Evolutionary conservation across 31 red algal genomes (phyloP).

Genomic region (Pterothamnion heteromorphum): DNA sequence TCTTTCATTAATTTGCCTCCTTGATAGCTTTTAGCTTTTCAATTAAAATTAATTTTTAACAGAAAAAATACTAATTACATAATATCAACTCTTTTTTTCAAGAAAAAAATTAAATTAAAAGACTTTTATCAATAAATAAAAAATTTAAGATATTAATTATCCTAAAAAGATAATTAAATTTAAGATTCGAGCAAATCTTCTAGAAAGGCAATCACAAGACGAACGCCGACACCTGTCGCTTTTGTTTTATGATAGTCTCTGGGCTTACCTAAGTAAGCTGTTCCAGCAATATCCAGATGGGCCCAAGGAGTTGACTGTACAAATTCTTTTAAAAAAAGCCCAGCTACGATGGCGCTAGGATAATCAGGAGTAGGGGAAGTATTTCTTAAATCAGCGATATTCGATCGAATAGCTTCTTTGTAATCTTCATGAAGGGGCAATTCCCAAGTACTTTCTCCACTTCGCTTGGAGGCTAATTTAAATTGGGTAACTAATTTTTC

Average conservation of each 20-base stretch:
- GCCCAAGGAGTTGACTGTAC: constrained; percentile 81
- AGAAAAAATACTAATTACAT: too few relatives aligned
- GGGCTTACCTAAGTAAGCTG: constrained; percentile 75
- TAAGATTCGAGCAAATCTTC: too few relatives aligned
- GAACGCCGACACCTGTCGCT: constrained; percentile 74
- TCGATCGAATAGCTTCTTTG: constrained; percentile 66
- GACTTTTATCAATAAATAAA: too few relatives aligned
- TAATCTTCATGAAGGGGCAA: constrained; percentile 81
- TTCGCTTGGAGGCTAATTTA: constrained; percentile 28
- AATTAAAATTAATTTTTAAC: too few relatives aligned
- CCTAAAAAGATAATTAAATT: too few relatives aligned
- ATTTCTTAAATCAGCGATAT: constrained; percentile 87
- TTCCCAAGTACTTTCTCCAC: constrained; percentile 60
- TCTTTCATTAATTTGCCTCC: too few relatives aligned
- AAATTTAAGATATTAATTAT: too few relatives aligned
- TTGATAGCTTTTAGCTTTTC: too few relatives aligned
- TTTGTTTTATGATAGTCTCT: background rate
- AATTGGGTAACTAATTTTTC: constrained; percentile 60
- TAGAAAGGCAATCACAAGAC: too few relatives aligned
- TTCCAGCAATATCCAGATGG: constrained; percentile 94
- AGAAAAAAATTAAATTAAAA: too few relatives aligned
- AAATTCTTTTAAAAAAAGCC: constrained; percentile 90
- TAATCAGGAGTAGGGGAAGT: constrained; percentile 48
- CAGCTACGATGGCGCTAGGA: constrained; percentile 78
- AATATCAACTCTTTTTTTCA: too few relatives aligned